A percentile compares a stretch with the other conserved stretches of the same genome.
Conservation (phyloP, 2,329 filamentous ascomycete genomes). For the Colletotrichum sojae region DNA sequence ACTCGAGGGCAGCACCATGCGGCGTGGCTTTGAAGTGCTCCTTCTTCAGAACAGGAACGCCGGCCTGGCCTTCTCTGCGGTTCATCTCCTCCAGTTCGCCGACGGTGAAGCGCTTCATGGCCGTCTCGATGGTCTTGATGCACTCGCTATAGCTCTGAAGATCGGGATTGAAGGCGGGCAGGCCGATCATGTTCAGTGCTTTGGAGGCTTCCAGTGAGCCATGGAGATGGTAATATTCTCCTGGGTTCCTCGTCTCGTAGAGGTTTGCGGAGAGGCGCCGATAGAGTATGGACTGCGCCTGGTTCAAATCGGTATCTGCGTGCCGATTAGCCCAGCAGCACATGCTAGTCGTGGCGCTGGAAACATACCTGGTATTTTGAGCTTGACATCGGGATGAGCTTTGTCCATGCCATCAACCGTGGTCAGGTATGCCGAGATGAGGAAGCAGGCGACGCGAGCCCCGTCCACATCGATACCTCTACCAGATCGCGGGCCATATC, state of each 20-base stretch:
- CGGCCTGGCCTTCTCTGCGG: slow-evolving; percentile 65
- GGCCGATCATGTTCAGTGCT: slow-evolving; percentile 74
- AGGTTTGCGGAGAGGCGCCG: slow-evolving; percentile 76
- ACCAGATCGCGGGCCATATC: slow-evolving; percentile 55
- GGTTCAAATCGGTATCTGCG: slow-evolving; percentile 74
- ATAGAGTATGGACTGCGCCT: slow-evolving; percentile 76
- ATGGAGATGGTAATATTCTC: slow-evolving; percentile 77
- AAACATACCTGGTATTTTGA: slow-evolving; percentile 40
- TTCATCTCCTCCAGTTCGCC: slow-evolving; percentile 68
- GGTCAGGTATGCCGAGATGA: slow-evolving; percentile 71
- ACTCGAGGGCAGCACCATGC: slow-evolving; percentile 57
- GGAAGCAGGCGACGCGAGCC: slow-evolving; percentile 67
- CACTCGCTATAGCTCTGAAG: slow-evolving; percentile 68
- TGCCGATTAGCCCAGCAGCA: not conserved
- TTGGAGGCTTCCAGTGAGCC: slow-evolving; percentile 76
- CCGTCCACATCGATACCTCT: slow-evolving; percentile 65
- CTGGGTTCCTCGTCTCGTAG: slow-evolving; percentile 72
- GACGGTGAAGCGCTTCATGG: slow-evolving; percentile 64
- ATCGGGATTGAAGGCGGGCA: slow-evolving; percentile 71
- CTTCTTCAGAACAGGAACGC: slow-evolving; percentile 66
- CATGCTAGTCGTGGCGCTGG: not conserved
- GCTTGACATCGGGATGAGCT: slow-evolving; percentile 60
- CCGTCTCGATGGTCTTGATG: slow-evolving; percentile 67
- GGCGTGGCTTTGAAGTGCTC: slow-evolving; percentile 66
- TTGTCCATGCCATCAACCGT: slow-evolving; percentile 68